Evolutionary conservation across 1,139 yeast genomes (phyloP).

Genomic region (Magnusiomyces paraingens): DNA sequence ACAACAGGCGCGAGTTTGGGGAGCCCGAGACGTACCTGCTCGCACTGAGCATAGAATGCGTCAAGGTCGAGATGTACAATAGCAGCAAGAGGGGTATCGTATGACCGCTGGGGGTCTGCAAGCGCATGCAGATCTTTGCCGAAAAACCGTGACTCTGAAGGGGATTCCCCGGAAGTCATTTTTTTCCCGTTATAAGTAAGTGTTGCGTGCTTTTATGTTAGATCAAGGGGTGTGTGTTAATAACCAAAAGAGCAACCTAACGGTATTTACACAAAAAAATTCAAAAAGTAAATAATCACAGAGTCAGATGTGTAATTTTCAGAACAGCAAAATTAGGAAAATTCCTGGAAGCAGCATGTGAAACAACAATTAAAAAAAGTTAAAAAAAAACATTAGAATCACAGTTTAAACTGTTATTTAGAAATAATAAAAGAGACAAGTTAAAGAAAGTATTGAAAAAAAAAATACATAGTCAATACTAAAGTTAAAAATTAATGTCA

Average conservation of each 20-base stretch:
- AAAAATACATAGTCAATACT: too few species aligned
- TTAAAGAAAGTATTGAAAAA: too few species aligned
- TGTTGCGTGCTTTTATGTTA: not conserved
- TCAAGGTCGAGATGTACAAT: constrained; percentile 85
- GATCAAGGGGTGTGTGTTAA: not conserved
- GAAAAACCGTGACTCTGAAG: not conserved
- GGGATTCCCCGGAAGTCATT: not conserved
- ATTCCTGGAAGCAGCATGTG: too few species aligned
- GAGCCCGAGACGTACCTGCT: constrained; percentile 65
- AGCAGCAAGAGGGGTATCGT: constrained; percentile 62
- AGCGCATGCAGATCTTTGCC: constrained; percentile 1
- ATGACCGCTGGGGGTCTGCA: constrained; percentile 16
- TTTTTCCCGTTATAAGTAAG: not conserved
- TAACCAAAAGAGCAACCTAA: not conserved
- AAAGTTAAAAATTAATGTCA: too few species aligned
- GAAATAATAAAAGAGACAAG: too few species aligned
- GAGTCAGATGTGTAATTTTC: too few species aligned
- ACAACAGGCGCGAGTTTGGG: constrained; percentile 74
- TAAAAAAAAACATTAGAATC: too few species aligned
- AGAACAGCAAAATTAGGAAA: too few species aligned
- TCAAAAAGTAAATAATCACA: too few species aligned
- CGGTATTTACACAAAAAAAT: too few species aligned
- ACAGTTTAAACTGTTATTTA: too few species aligned
- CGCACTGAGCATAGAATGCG: constrained; percentile 95
- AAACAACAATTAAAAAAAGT: too few species aligned